Evolutionary conservation across 2,329 filamentous ascomycete genomes (phyloP).

Genomic region (Fusarium sp.): DNA sequence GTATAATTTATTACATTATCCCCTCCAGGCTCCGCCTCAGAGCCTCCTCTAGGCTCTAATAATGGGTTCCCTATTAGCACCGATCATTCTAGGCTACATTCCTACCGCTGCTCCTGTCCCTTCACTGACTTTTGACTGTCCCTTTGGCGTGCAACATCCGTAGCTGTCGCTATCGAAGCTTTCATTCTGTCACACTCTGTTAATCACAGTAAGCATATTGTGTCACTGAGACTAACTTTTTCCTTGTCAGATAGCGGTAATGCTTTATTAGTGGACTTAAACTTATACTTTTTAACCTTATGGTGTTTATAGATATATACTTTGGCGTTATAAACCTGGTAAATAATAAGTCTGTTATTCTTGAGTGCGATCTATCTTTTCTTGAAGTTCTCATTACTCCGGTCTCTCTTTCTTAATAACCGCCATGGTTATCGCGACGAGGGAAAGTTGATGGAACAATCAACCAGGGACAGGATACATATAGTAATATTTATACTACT

Average conservation of each 20-base stretch:
- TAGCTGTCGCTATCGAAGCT: not conserved
- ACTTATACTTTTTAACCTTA: not conserved
- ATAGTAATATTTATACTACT: too few relatives aligned
- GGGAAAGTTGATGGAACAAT: too few relatives aligned
- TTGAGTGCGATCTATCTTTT: not conserved
- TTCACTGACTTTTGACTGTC: not conserved
- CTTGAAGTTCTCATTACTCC: not conserved
- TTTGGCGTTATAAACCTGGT: not conserved
- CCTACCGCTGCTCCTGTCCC: not conserved
- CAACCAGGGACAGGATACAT: too few relatives aligned
- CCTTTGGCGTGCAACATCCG: not conserved
- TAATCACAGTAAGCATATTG: not conserved
- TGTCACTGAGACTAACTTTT: not conserved
- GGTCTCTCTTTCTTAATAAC: not conserved
- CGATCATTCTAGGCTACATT: not conserved
- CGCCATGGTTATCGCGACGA: rapidly evolving
- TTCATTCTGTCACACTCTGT: not conserved
- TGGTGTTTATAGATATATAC: not conserved
- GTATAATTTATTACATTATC: not conserved
- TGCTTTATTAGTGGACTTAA: not conserved
- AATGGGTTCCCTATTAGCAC: not conserved
- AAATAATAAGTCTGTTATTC: not conserved
- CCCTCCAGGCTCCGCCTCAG: not conserved
- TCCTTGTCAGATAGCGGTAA: not conserved
- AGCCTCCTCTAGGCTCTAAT: not conserved